Evolutionary conservation across 495 filamentous ascomycete species (phyloP), one percentile per base, ranked within the genome.

Genomic region (Delitschia confertaspora): DNA sequence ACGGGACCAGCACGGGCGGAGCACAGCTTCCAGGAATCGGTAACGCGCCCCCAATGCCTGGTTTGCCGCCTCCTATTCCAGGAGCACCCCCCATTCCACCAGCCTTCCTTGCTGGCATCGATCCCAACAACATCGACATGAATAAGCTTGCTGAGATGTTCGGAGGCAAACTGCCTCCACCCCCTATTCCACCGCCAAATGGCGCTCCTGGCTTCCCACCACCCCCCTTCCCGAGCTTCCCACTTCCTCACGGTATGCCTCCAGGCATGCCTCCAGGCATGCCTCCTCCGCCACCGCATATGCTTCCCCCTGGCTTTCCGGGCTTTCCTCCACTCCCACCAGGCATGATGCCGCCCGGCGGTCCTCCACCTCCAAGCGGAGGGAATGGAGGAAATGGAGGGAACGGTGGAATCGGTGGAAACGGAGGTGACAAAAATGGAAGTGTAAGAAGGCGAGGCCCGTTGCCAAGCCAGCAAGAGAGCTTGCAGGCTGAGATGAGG

Each of bases 391-490:
- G n/a, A n/a, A n/a, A n/a, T 45, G 72, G 72, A 22, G 72, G 70
- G 22, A 56, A 73, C 35, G 69, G 67, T 32, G 64, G 56, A 7
- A 53, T 61, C 19, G 56, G 47, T 40, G 49, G 51, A 40, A 60
- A 59, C 6, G 57, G 65, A 38, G 59, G 56, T 45, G 50, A 50
- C 32, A 59, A 14, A 18, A 33, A 62, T 59, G 34, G 3, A 44
- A 51, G 50, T 61, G 42, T 53, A 23, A 56, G 56, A 33, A 69
- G 71, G 59, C 62, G 82, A 41, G 80, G 69, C 4, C 83, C 83
- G 23, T 61, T 88, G 38, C 84, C 84, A 6, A 88, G 85, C 59
- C 85, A 89, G 61, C 76, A 85, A 56, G 85, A 89, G 56, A 87
- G 82, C 57, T 58, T 88, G 58, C 71, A 75, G 50, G 76, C 81